Base-by-base conservation (phyloP, 805 yeast species). In the Pichia exigua region DNA sequence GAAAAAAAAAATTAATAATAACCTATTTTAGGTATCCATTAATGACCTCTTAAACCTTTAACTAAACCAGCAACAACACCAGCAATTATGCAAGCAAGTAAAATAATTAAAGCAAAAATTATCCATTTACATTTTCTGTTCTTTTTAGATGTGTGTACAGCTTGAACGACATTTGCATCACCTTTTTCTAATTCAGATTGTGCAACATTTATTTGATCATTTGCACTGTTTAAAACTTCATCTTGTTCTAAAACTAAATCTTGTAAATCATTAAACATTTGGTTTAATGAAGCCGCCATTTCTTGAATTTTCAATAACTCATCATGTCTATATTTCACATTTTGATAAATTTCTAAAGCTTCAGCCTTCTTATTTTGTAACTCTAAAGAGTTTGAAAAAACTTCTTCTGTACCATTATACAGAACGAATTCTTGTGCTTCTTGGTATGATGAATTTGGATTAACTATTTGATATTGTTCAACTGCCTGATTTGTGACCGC, bases 241-340 rank as follows among this genome's bases (percentile, higher is more conserved):
- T 88, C 95, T 73, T 92, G 97, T 70, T 89, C 95, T 57, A 90
- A 85, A 47, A 91, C 96, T 71, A 92, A 74, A 67, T 87, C 87
- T 69, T 90, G 96, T 94, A 92, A 88, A 67, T 88, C 96, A 62
- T 84, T 85, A 74, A 90, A 87, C 68, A 91, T 79, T 72, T 87
- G 94, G 27, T 94, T 86, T 68, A 91, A 79, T 69, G 90, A 97
- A 44, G 87, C 85, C 86, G 91, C 87, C 54, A 96, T 87, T 69
- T 85, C 82, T 71, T 91, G 97, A 71, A 90, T 81, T 73, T 85
- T 87, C 70, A 86, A 82, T 61, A 91, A 77, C 72, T 92, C 97
- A 61, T 85, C 82, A 73, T 91, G 96, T 70, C 97, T 82, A 49
- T 82, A 79, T 72, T 89, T 95, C 50, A 91, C 97, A 70, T 90